Evolutionary conservation across 2,329 filamentous ascomycete species (phyloP), one percentile per base, ranked within the genome.

Genomic region (Neodidymelliopsis sp.): DNA sequence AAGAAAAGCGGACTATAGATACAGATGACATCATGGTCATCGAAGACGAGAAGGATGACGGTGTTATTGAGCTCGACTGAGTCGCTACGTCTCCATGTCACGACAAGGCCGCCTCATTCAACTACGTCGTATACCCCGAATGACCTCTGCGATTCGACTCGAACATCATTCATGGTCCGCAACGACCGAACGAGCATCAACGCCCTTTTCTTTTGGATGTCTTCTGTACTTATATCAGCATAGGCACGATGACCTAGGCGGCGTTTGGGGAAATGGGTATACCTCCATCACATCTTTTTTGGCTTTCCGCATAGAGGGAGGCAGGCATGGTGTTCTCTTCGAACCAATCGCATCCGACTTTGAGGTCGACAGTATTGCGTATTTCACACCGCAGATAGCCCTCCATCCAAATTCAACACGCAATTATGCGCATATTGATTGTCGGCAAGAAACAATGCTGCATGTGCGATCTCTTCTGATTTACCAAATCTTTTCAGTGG

Each of bases 341-440:
- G 24, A 27, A 27, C 7, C 7, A 12, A 27, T 7, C 24, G 24
- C 24, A 27, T 27, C 7, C 24, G 15, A 9, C 25, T 3, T 30
- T 29, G 19, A 5, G n/a, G 18, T 9, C 16, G 5, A 18, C 15
- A 18, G 6, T 19, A 22, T 13, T 15, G 20, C 28, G 20, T 27
- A 36, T 10, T 16, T 53, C 53, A 71, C 4, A 75, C 61, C 39
- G 88, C 89, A 70, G 88, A 91, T 59, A 95, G 71, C 1, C 91
- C 91, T 12, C 91, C 91, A 72, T 96, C 91, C 20, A 96, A 79
- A 70, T 92, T 94, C 40, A 96, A 78, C 39, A 92, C 81, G 70
- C 90, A 94, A 59, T 95, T 95, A 70, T 93, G 93, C 46, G 90
- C 89, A 73, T 93, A 96, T 54, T 83, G 77, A 71, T 94, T 96